These are phyloP conservation scores for Diutina mesorugosa DNA, from an alignment of 1,139 yeast genomes.

Conservation along the genomic window DNA sequence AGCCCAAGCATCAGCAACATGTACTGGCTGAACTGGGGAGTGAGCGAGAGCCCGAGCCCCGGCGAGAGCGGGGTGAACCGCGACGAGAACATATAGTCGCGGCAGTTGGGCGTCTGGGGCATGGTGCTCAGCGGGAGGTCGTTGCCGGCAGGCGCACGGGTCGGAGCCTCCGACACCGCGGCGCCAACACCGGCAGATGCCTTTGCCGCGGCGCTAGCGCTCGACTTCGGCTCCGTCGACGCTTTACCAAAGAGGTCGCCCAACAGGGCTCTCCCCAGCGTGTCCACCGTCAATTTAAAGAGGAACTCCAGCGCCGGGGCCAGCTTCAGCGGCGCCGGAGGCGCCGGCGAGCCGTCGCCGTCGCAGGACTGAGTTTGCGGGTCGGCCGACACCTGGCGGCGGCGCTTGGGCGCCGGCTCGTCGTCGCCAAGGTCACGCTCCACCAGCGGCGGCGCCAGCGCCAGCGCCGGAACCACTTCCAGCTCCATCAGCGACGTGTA, in stretches of 20 bases:
- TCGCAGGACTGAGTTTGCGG: not conserved
- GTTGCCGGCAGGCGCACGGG: constrained; percentile 2
- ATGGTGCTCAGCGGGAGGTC: constrained; percentile 3
- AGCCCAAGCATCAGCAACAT: constrained; percentile 28
- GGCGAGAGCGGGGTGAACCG: constrained; percentile 4
- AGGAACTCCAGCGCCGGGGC: not conserved
- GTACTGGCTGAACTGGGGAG: constrained; percentile 31
- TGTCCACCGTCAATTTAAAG: not conserved
- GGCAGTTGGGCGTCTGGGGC: constrained; percentile 5
- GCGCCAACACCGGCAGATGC: not conserved
- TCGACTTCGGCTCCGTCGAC: not conserved
- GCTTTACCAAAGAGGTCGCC: not conserved
- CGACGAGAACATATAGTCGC: constrained; percentile 1
- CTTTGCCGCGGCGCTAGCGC: not conserved
- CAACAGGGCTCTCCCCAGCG: constrained; percentile 2
- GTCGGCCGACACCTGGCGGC: not conserved
- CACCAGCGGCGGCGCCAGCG: not conserved
- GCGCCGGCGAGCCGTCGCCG: not conserved
- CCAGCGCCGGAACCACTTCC: not conserved
- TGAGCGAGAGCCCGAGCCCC: constrained; percentile 17
- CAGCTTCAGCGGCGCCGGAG: not conserved
- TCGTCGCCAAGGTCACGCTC: not conserved
- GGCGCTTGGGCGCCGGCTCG: not conserved
- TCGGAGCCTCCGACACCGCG: not conserved
- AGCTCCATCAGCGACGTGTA: not conserved